Percentiles rank a stretch among this genome's conserved stretches.
Conservation (phyloP, 2,329 filamentous ascomycete genomes). For the Emergomyces orientalis region DNA sequence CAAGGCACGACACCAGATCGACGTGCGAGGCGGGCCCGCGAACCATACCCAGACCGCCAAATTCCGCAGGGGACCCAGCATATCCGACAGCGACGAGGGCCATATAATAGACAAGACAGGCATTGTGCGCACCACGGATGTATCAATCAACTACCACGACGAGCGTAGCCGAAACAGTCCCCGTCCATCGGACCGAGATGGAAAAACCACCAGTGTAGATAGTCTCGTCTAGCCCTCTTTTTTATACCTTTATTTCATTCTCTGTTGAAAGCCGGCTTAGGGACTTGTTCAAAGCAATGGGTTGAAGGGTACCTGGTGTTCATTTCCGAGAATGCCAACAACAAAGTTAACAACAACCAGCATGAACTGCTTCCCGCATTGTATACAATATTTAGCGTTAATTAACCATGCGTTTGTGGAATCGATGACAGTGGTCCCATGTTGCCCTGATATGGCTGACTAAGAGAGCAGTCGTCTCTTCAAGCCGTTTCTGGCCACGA, state of each 20-base stretch:
- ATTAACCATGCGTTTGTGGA: neutral
- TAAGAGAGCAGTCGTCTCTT: neutral
- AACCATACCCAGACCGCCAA: neutral
- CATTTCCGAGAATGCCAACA: neutral
- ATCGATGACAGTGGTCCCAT: neutral
- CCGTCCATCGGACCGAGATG: neutral
- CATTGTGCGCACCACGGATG: neutral
- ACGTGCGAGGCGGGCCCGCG: neutral
- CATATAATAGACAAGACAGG: neutral
- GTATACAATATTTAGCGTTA: neutral
- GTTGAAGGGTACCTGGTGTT: neutral
- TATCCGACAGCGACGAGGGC: neutral
- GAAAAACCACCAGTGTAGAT: neutral
- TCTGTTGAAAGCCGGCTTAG: neutral
- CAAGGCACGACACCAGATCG: neutral
- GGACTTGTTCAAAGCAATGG: neutral
- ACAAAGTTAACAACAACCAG: neutral
- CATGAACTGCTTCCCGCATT: neutral
- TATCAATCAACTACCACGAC: neutral
- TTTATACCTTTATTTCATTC: neutral
- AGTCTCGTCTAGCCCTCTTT: neutral
- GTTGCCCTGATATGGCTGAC: neutral
- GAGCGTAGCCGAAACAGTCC: neutral
- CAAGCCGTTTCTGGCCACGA: neutral
- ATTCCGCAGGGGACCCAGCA: neutral